phyloP scores from a whole-genome alignment of 2,329 filamentous ascomycete genomes.

The Colletotrichum lentis region DNA sequence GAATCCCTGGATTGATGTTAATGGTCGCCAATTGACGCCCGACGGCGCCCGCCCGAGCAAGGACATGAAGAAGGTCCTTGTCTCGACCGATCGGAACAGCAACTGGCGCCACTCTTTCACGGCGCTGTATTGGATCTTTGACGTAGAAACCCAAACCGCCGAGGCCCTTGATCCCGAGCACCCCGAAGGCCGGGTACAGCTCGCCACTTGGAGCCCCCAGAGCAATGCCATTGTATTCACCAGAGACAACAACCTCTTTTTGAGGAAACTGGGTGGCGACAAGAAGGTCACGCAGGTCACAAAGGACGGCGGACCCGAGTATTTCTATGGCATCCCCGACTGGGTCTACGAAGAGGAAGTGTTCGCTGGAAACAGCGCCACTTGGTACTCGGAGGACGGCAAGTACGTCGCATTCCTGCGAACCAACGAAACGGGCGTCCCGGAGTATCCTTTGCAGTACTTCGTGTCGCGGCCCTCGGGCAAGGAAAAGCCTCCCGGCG shows the following conservation, averaged over 20 bases:
- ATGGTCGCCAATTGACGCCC: slow-evolving; percentile 64
- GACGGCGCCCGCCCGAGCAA: slow-evolving; percentile 76
- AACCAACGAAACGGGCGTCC: slow-evolving; percentile 89
- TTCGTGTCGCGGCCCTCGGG: slow-evolving; percentile 89
- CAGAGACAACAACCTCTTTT: slow-evolving; percentile 86
- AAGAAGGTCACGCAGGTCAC: slow-evolving; percentile 77
- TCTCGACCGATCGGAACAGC: slow-evolving; percentile 74
- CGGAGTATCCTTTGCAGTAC: slow-evolving; percentile 92
- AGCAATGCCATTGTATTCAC: slow-evolving; percentile 92
- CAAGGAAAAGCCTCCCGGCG: slow-evolving; percentile 68
- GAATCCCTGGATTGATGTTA: slow-evolving; percentile 66
- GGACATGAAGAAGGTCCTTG: slow-evolving; percentile 84
- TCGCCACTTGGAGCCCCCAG: slow-evolving; percentile 88
- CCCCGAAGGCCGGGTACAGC: slow-evolving; percentile 73
- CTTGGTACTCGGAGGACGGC: slow-evolving; percentile 87
- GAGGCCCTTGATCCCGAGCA: slow-evolving; percentile 79
- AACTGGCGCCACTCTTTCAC: slow-evolving; percentile 93
- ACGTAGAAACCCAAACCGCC: slow-evolving; percentile 80
- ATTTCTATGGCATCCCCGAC: slow-evolving; percentile 96
- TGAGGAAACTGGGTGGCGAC: slow-evolving; percentile 68
- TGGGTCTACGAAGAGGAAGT: slow-evolving; percentile 93
- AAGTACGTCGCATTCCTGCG: slow-evolving; percentile 83
- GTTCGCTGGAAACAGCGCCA: slow-evolving; percentile 75
- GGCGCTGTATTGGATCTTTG: slow-evolving; percentile 88
- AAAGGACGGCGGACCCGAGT: slow-evolving; percentile 82